Evolutionary conservation across 352 stramenopile genomes (phyloP).

Genomic region (Globisporangium apiculatum): DNA sequence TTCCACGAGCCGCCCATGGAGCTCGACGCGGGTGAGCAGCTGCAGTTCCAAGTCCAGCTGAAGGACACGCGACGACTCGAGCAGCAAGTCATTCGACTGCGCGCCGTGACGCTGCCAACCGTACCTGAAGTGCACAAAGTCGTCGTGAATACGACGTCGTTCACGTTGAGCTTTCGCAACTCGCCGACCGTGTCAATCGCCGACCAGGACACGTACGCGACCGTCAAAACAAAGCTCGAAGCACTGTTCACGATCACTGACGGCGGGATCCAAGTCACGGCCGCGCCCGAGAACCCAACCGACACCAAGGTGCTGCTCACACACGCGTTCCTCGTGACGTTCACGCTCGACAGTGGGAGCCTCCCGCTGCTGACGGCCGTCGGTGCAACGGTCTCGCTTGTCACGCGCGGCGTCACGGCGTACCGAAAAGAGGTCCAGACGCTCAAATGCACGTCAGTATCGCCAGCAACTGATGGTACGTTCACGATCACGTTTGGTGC

Average conservation of each 20-base stretch:
- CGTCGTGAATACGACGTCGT: conserved; percentile 21
- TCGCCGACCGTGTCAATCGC: conserved; percentile 32
- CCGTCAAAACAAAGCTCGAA: conserved; percentile 59
- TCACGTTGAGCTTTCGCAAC: conserved; percentile 57
- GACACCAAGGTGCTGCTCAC: conserved; percentile 24
- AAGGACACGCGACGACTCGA: conserved; percentile 81
- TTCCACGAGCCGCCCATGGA: conserved; percentile 45
- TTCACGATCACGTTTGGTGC: conserved; percentile 61
- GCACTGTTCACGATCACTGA: conserved; percentile 74
- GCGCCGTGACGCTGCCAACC: conserved; percentile 38
- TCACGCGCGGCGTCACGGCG: conserved; percentile 32
- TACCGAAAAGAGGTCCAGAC: conserved; percentile 73
- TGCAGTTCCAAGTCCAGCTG: conserved; percentile 87
- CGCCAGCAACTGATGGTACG: conserved; percentile 20
- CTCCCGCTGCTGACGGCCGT: conserved; percentile 29
- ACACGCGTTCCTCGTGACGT: conserved; percentile 62
- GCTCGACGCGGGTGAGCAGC: conserved; percentile 38
- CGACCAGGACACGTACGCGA: conserved; percentile 27
- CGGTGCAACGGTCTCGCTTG: conserved; percentile 24
- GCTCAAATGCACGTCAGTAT: conserved; percentile 52
- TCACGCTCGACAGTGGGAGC: conserved; percentile 41
- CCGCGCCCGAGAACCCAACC: conserved; percentile 22
- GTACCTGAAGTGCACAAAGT: conserved; percentile 58
- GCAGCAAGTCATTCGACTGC: conserved; percentile 52
- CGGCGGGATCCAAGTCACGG: conserved; percentile 63